Evolutionary conservation across 495 filamentous ascomycete species (phyloP), one percentile per base, ranked within the genome.

Genomic region (Penicillium bialowiezense): DNA sequence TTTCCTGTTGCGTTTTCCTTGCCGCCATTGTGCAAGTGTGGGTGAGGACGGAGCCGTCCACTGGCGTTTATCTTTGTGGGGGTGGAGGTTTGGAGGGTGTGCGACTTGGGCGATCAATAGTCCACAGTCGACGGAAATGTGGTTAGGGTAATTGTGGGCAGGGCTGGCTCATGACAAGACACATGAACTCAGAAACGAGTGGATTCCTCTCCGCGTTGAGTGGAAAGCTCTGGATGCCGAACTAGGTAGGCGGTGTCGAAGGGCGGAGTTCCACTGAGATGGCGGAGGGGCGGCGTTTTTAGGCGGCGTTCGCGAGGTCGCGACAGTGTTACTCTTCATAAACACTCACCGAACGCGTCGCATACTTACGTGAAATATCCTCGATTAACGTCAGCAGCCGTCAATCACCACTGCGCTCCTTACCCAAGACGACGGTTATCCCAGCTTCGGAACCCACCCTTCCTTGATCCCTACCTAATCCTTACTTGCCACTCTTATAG

Each of bases 1-100:
- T 91, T 70, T 97, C 92, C 70, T 96, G 91, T 64, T 90, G 87
- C 41, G 96, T 84, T 77, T 98, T 98, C 65, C 93, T 83, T 63
- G 87, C 86, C 53, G 93, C 87, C 93, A 98, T 98, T 58, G 68
- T 55, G 53, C 19, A 44, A 20, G 57, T 40, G 62, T 57, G 48
- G 51, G 48, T 48, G 58, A 48, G 59, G 50, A 62, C 42, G 43
- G 46, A 37, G 46, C 50, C 48, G 60, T 61, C 58, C 51, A 58
- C 60, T 45, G 52, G 36, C 47, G 48, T 34, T 46, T 46, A 37
- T 57, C 17, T 15, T 31, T 29, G 48, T 40, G 58, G 56, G 39
- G 33, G 55, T 15, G 44, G 32, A 35, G 18, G 38, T 29, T 47
- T 57, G 29, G 23, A 64, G 54, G 55, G 46, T 46, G 47, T 58